phyloP scores from a whole-genome alignment of 1,139 yeast species.

The Suhomyces coccinellae region DNA sequence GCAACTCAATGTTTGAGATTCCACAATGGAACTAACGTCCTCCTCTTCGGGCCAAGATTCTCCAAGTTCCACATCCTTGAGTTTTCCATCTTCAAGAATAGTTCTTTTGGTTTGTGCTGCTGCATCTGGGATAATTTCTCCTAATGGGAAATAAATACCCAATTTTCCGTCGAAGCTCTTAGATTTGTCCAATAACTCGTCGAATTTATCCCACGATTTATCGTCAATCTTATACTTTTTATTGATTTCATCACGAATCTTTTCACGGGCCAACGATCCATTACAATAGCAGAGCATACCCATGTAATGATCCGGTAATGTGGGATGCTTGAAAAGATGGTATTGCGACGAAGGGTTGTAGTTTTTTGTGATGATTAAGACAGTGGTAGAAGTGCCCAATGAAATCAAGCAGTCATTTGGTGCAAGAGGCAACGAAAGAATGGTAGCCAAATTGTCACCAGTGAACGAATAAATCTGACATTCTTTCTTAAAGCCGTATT shows the following conservation, averaged over 20 bases:
- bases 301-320: conserved; percentile 75
- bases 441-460: conserved; percentile 90
- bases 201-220: conserved; percentile 64
- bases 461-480: conserved; percentile 72
- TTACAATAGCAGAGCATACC: conserved; percentile 95
- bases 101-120: conserved; percentile 57
- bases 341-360: conserved; percentile 80
- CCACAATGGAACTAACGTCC: conserved; percentile 78
- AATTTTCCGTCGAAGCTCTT: conserved; percentile 45
- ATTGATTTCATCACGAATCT: conserved; percentile 65
- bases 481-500: conserved; percentile 57
- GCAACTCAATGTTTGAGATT: conserved; percentile 84
- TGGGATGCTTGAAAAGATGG: conserved; percentile 85
- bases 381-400: conserved; percentile 89
- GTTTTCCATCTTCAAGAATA: conserved; percentile 32
- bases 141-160: conserved; percentile 84
- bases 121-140: conserved; percentile 87
- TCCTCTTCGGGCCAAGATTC: conserved; percentile 50
- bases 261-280: conserved; percentile 85
- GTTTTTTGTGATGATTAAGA: conserved; percentile 73
- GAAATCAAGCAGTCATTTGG: conserved; percentile 79
- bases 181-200: conserved; percentile 49
- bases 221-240: conserved; percentile 35
- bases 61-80: conserved; percentile 21
- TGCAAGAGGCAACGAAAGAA: conserved; percentile 74